phyloP scores from a whole-genome alignment of 495 filamentous ascomycete species.

The Hyaloscypha variabilis region DNA sequence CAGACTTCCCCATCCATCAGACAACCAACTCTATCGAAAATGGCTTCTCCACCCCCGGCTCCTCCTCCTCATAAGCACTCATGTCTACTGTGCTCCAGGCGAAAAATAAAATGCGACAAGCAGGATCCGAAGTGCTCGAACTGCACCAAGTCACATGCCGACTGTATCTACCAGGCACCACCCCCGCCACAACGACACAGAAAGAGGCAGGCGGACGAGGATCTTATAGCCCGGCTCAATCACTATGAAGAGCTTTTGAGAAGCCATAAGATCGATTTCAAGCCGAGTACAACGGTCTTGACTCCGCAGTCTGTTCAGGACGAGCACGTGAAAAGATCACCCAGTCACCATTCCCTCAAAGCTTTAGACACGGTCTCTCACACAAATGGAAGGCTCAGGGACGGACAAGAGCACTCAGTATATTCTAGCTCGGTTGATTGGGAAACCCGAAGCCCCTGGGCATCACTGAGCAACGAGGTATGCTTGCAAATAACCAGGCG shows the following conservation, averaged over 20 bases:
- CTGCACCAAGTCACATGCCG: not conserved
- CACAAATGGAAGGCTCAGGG: not conserved
- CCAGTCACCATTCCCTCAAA: not conserved
- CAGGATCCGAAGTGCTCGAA: not conserved
- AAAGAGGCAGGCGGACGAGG: not conserved
- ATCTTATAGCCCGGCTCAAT: not conserved
- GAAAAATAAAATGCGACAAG: slow-evolving; percentile 11
- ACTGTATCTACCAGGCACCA: slow-evolving; percentile 9
- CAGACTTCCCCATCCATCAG: not conserved
- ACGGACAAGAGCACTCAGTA: not conserved
- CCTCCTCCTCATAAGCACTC: slow-evolving; percentile 3
- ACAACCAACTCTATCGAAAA: not conserved
- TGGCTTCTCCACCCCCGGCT: not conserved
- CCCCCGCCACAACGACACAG: not conserved
- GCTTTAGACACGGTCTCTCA: not conserved
- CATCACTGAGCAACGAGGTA: not conserved
- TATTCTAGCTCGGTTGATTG: not conserved
- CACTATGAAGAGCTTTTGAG: slow-evolving; percentile 1
- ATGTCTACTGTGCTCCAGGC: not conserved
- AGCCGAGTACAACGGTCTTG: not conserved
- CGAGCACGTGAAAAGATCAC: not conserved
- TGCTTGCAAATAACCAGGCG: not conserved
- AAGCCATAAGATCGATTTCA: not conserved
- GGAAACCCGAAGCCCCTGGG: not conserved
- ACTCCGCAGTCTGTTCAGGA: not conserved